Percentiles rank a stretch among this genome's conserved stretches.
phyloP scores from a whole-genome alignment of 148 eudicot species.

The Rhododendron kiyosumense region DNA sequence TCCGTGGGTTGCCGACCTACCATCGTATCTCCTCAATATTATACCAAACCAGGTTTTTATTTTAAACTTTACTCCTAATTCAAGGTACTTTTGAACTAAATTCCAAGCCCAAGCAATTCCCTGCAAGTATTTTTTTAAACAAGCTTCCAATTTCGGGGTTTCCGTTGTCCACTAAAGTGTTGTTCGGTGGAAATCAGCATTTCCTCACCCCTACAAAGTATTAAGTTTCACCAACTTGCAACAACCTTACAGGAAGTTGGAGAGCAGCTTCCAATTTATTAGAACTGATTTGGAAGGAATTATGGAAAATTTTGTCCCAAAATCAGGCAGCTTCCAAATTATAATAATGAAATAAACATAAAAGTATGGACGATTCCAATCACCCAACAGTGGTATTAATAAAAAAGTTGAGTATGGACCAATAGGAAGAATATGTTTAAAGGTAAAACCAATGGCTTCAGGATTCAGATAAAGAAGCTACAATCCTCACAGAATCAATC shows the following conservation, averaged over 20 bases:
- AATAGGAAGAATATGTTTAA: no score
- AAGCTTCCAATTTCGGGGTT: neutral
- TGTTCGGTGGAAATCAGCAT: neutral
- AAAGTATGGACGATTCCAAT: neutral
- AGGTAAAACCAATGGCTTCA: neutral
- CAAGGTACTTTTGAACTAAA: neutral
- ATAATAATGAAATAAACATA: no score
- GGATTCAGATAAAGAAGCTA: neutral
- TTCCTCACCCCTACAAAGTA: neutral
- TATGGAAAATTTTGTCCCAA: neutral
- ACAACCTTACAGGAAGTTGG: neutral
- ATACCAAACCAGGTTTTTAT: neutral
- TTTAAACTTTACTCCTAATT: neutral
- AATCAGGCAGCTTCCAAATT: neutral
- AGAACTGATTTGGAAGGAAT: no score
- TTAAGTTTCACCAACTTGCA: neutral
- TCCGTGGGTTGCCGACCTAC: neutral
- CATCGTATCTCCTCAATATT: neutral
- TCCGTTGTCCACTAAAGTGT: neutral
- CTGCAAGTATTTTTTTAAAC: neutral
- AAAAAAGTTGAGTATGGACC: neutral
- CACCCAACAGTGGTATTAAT: neutral
- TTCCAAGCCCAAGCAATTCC: neutral
- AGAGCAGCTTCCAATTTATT: neutral
- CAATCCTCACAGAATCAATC: neutral